Evolutionary conservation across 1,284 basidiomycete genomes (phyloP).

Genomic region (Somion occarium): DNA sequence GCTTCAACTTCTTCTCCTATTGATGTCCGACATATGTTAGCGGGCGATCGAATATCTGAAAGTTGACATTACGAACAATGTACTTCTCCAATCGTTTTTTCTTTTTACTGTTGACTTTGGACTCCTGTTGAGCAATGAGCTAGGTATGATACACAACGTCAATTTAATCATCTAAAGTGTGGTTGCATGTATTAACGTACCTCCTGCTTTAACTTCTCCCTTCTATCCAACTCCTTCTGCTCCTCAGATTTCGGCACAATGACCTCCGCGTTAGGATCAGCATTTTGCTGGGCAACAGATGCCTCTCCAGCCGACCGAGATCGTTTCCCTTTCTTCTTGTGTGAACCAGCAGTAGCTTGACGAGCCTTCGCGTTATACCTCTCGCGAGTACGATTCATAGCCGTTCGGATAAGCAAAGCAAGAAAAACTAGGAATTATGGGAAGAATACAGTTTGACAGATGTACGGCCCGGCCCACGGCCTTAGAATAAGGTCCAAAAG

Average conservation of each 20-base stretch:
- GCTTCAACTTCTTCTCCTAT: conserved; percentile 83
- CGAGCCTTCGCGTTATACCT: conserved; percentile 62
- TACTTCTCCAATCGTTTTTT: conserved; percentile 81
- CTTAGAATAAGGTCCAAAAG: too few species aligned
- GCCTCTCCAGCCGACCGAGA: conserved; percentile 16
- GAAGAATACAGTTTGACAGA: too few species aligned
- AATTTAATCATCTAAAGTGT: too few species aligned
- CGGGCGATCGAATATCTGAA: background rate
- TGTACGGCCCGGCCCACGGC: too few species aligned
- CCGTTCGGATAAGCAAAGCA: background rate
- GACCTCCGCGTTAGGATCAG: conserved; percentile 58
- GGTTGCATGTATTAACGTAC: too few species aligned
- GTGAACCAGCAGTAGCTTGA: conserved; percentile 40
- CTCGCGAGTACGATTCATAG: conserved; percentile 20
- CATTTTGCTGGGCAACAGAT: background rate
- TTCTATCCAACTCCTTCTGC: conserved; percentile 56
- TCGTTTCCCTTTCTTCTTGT: conserved; percentile 48
- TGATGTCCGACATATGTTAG: background rate
- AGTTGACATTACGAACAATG: conserved; percentile 48
- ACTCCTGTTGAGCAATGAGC: conserved; percentile 53
- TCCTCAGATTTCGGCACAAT: conserved; percentile 54
- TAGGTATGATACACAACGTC: conserved; percentile 16
- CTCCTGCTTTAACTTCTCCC: conserved; percentile 57
- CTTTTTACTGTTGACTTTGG: conserved; percentile 75
- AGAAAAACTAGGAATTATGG: too few species aligned